Conservation (phyloP, 441 rosid genomes). For the Kokia cookei region DNA sequence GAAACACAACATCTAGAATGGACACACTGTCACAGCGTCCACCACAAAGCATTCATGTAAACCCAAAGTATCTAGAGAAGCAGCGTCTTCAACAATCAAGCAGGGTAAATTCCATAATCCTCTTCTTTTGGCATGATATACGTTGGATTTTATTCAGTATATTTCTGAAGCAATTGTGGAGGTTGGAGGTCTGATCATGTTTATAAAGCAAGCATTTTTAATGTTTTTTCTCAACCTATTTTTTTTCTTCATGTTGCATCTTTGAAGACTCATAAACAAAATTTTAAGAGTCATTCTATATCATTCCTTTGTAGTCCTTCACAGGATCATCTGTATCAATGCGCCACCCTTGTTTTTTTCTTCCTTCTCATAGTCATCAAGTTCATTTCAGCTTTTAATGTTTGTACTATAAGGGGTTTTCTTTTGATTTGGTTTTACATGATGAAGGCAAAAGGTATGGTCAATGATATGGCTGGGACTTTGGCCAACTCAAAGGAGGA, state of each 20-base stretch:
- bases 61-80: conserved; percentile 92
- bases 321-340: neutral
- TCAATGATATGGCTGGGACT: conserved; percentile 43
- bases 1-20: conserved; percentile 45
- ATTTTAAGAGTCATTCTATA: neutral
- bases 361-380: neutral
- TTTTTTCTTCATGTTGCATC: too few species aligned
- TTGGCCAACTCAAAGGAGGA: conserved; percentile 47
- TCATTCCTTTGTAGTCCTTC: neutral
- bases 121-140: neutral
- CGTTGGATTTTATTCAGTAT: neutral
- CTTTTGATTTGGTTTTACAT: conserved; percentile 10
- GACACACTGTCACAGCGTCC: conserved; percentile 78
- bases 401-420: neutral
- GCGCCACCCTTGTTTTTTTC: neutral
- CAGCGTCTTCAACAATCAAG: conserved; percentile 90
- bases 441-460: conserved; percentile 58
- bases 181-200: neutral
- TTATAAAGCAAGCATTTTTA: neutral
- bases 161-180: neutral
- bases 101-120: conserved; percentile 42
- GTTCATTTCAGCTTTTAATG: neutral
- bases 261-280: neutral
- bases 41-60: conserved; percentile 89
- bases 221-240: neutral